A percentile compares a stretch with the other conserved stretches of the same genome.
phyloP scores from a whole-genome alignment of 257 asterid species.

The Osmanthus fragrans region DNA sequence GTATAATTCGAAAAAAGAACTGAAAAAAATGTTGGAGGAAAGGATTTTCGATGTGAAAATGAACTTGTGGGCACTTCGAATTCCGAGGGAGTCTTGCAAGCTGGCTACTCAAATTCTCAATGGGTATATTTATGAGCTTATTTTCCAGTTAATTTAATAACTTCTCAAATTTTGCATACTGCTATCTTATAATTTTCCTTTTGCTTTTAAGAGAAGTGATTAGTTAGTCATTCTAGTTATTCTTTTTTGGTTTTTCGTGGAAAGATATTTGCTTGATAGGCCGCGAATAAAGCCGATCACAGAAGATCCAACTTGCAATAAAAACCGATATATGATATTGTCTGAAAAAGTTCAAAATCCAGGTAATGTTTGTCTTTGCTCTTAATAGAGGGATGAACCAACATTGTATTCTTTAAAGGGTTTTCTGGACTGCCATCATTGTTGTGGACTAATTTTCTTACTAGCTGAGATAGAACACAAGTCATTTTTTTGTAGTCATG shows the following conservation, averaged over 20 bases:
- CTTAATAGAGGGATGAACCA: too few species aligned
- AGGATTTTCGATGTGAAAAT: slow-evolving; percentile 58
- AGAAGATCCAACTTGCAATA: slow-evolving; percentile 72
- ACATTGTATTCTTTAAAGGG: neutral
- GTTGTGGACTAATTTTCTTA: neutral
- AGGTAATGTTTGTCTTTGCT: slow-evolving; percentile 35
- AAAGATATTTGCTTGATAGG: slow-evolving; percentile 74
- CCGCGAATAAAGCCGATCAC: slow-evolving; percentile 84
- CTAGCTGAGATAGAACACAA: neutral
- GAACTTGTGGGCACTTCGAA: slow-evolving; percentile 70
- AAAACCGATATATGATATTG: slow-evolving; percentile 64
- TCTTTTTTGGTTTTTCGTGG: slow-evolving; percentile 13
- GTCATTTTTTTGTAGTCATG: neutral
- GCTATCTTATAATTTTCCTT: neutral
- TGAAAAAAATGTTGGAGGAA: slow-evolving; percentile 22
- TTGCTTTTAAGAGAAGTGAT: neutral
- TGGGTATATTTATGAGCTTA: slow-evolving; percentile 36
- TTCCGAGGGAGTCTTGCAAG: slow-evolving; percentile 84
- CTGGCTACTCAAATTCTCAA: slow-evolving; percentile 67
- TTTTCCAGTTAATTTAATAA: too few species aligned
- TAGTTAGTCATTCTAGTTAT: neutral
- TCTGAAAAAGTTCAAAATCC: slow-evolving; percentile 66
- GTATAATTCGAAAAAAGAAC: neutral
- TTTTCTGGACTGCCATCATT: neutral
- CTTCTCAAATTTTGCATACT: too few species aligned